A percentile compares a stretch with the other conserved stretches of the same genome.
Conservation (phyloP, 139 green algal species). For the Tetradesmus lagerheimii region DNA sequence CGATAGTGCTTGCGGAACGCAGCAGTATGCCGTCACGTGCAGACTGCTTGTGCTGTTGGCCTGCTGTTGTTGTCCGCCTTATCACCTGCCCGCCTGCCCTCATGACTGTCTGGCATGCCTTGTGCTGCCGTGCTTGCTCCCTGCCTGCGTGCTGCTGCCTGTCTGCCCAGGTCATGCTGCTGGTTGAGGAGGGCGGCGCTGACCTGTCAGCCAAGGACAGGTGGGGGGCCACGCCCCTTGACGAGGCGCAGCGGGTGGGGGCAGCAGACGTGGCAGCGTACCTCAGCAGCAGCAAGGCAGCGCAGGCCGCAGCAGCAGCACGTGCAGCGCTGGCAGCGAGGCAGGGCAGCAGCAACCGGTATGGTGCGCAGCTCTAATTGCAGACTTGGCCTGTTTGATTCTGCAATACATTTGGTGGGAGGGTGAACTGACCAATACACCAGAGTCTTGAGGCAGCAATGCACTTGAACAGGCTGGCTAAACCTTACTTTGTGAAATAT, state of each 20-base stretch:
- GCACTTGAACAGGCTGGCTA: no score
- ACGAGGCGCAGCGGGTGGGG: neutral
- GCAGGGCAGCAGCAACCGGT: neutral
- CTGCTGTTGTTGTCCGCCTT: neutral
- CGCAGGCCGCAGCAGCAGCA: conserved; percentile 1
- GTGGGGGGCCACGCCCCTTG: conserved; percentile 6
- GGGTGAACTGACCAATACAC: neutral
- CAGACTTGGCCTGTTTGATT: no score
- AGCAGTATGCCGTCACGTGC: no score
- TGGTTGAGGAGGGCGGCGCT: conserved; percentile 28
- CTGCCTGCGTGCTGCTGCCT: neutral
- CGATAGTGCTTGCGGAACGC: no score
- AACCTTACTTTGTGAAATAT: no score
- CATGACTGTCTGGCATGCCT: neutral
- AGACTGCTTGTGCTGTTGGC: neutral
- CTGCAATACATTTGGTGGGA: neutral
- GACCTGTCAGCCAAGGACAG: conserved; percentile 1
- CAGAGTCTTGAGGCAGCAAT: no score
- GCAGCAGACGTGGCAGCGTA: conserved; percentile 14
- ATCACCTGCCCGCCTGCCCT: neutral
- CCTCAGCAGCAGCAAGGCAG: conserved; percentile 3
- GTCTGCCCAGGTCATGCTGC: neutral
- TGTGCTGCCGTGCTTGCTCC: neutral
- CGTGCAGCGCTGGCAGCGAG: neutral
- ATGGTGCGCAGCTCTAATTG: neutral